Percentiles rank a stretch among this genome's conserved stretches.
These are phyloP conservation scores for Aspergillus clavatus DNA, from an alignment of 2,329 filamentous ascomycete genomes.

Conservation along the genomic window DNA sequence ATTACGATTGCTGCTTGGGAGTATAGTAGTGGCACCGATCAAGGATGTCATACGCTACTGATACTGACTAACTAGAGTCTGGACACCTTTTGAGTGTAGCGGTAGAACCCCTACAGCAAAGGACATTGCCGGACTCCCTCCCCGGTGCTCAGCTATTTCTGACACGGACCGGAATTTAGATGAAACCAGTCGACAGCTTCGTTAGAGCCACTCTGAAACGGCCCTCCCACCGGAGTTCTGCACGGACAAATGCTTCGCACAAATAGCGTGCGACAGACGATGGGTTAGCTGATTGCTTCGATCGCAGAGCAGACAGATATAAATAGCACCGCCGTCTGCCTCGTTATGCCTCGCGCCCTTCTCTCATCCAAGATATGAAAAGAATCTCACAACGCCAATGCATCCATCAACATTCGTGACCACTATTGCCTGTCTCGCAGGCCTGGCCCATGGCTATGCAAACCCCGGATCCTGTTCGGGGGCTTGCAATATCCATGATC, in stretches of 20 bases:
- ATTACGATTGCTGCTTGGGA: no score
- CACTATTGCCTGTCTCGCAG: slow-evolving; percentile 2
- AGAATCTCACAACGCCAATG: background rate
- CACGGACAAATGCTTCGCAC: background rate
- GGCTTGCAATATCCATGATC: slow-evolving; percentile 43
- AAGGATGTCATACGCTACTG: no score
- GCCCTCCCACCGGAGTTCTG: background rate
- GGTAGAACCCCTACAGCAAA: no score
- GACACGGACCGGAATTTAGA: background rate
- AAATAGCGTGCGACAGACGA: no score
- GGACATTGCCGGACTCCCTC: background rate
- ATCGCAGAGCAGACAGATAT: background rate
- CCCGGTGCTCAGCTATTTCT: background rate
- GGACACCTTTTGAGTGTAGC: no score
- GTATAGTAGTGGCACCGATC: no score
- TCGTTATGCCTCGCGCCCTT: background rate
- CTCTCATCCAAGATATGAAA: background rate
- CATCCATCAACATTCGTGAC: background rate
- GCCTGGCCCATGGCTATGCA: slow-evolving; percentile 24
- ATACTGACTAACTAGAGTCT: no score
- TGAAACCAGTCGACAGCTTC: background rate
- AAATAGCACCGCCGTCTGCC: background rate
- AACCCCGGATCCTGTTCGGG: slow-evolving; percentile 30
- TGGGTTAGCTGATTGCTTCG: no score
- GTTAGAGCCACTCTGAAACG: background rate